Percentiles rank a stretch among this genome's conserved stretches.
Conservation (phyloP, 768 basidiomycete species). For the Mycena alexandri region DNA sequence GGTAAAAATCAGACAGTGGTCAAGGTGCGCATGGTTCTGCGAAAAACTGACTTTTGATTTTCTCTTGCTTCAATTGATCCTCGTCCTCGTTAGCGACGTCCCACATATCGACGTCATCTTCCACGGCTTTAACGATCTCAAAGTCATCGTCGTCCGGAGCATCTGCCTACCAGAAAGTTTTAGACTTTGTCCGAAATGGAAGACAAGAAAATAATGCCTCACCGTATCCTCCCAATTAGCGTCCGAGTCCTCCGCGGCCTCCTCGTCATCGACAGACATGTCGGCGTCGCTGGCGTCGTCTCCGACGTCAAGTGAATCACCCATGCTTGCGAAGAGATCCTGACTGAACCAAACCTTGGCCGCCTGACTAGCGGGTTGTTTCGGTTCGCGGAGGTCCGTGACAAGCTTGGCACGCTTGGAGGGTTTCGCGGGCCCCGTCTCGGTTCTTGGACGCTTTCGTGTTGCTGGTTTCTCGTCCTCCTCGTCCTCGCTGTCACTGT, state of each 20-base stretch:
- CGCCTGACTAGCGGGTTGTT: slow-evolving; percentile 60
- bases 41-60: slow-evolving; percentile 71
- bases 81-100: slow-evolving; percentile 83
- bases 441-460: slow-evolving; percentile 61
- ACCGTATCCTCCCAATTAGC: slow-evolving; percentile 40
- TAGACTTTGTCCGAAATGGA: slow-evolving; percentile 8
- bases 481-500: slow-evolving; percentile 57
- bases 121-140: slow-evolving; percentile 75
- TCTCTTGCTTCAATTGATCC: slow-evolving; percentile 73
- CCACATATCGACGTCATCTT: slow-evolving; percentile 80
- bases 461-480: slow-evolving; percentile 46
- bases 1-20: slow-evolving; percentile 23
- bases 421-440: slow-evolving; percentile 41
- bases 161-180: slow-evolving; percentile 32
- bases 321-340: slow-evolving; percentile 83
- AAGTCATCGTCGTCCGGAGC: slow-evolving; percentile 70
- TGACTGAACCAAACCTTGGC: slow-evolving; percentile 97
- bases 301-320: slow-evolving; percentile 53
- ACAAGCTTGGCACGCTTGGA: slow-evolving; percentile 68
- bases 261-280: slow-evolving; percentile 51
- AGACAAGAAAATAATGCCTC: slow-evolving; percentile 12
- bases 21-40: slow-evolving; percentile 3
- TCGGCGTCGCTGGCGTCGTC: slow-evolving; percentile 48
- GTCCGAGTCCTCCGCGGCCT: slow-evolving; percentile 46
- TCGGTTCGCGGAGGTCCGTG: slow-evolving; percentile 58